Base-by-base conservation (phyloP, 805 yeast genomes). In the Yamadazyma akitaensis region DNA sequence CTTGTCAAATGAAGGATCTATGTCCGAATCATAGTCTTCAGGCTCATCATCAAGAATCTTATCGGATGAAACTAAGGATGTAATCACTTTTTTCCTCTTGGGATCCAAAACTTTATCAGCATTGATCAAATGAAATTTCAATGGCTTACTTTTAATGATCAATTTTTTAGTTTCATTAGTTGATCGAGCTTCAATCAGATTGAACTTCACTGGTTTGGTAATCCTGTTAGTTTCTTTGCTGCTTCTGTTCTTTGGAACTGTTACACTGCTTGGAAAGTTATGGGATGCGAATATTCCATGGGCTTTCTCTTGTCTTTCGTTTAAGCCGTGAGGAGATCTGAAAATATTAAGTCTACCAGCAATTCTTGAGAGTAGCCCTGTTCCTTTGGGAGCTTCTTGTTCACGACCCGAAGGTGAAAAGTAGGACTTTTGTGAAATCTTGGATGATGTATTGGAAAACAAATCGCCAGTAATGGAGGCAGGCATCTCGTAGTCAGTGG, bases 121-220 rank as follows among this genome's bases (percentile, higher is more conserved):
- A 49, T 72, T 66, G 37, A 72, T 72, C 25, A 69, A 51, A 49
- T 72, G 75, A 50, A 63, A 72, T 36, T 68, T 68, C 37, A 63
- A 54, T 2, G 76, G 77, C 44, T 67, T 68, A 2, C 73, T 63
- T 41, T 68, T 68, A 41, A 72, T 67, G 5, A 70, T 62, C 40
- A 72, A 57, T 40, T 64, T 62, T 44, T 66, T 69, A 28, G 49
- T 44, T 26, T 50, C 52, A 34, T 38, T 43, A 7, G 51, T 40
- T 5, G 49, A 47, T 17, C 53, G 24, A 21, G 50, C 30, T 37
- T 48, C 49, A 25, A 49, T 35, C 39, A 40, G 45, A 18, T 37
- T 37, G 14, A 45, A 34, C n/a, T 42, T 18, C 8, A 44, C 32
- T 3, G 55, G 53, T 37, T 52, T 52, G 24, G 48, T 40, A 32